These are phyloP conservation scores for Gaultheria prostrata DNA, from an alignment of 148 eudicot species.

Conservation along the genomic window DNA sequence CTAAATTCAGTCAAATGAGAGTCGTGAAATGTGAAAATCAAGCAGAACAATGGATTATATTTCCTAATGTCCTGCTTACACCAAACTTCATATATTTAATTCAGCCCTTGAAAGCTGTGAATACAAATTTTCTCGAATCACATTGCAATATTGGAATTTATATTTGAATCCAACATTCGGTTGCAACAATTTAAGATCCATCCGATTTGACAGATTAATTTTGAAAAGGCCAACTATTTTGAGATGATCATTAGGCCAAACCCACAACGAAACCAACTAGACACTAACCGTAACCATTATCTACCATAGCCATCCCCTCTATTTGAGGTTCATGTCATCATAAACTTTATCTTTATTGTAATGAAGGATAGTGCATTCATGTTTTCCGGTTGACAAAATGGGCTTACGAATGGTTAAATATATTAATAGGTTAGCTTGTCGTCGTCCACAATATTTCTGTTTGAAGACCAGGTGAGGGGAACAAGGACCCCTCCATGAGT, in stretches of 20 bases:
- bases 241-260: not conserved
- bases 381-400: not conserved
- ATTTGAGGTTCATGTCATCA: not conserved
- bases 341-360: not conserved
- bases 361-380: not conserved
- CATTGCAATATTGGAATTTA: not conserved
- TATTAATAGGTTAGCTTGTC: not conserved
- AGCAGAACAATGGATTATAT: not conserved
- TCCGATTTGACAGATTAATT: not conserved
- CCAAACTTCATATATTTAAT: not conserved
- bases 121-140: not conserved
- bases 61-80: not conserved
- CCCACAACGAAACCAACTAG: not conserved
- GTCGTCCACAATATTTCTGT: too few species aligned
- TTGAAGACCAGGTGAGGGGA: too few species aligned
- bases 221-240: not conserved
- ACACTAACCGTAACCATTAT: not conserved
- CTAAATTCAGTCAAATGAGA: not conserved
- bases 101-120: not conserved
- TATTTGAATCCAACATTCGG: not conserved
- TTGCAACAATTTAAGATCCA: not conserved
- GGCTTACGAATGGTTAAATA: not conserved
- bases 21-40: not conserved
- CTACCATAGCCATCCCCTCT: not conserved
- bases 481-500: too few species aligned